These are phyloP conservation scores for Boehmeria nivea DNA, from an alignment of 306 rosid genomes.

Conservation along the genomic window DNA sequence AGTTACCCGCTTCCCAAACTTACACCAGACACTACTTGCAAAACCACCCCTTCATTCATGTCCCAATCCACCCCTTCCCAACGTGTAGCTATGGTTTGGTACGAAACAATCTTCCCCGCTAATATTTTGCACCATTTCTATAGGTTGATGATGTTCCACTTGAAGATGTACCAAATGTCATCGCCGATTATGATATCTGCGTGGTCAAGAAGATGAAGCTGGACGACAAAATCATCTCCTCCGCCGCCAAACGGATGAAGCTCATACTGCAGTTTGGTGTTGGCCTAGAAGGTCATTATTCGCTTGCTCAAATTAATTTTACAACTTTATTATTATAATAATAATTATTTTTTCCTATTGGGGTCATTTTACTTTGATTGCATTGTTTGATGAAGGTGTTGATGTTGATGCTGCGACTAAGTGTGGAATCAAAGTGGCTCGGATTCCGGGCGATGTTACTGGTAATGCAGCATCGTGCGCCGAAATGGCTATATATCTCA, in stretches of 20 bases:
- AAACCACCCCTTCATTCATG: constrained; percentile 58
- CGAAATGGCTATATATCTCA: constrained; percentile 86
- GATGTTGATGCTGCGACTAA: constrained; percentile 86
- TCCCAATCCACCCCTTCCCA: constrained; percentile 4
- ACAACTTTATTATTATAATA: too few species aligned
- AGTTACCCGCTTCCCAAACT: constrained; percentile 54
- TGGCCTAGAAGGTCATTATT: constrained; percentile 73
- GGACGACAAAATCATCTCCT: constrained; percentile 51
- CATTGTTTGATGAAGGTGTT: constrained; percentile 53
- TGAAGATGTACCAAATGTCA: constrained; percentile 57
- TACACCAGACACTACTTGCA: constrained; percentile 61
- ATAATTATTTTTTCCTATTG: too few species aligned
- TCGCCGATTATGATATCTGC: constrained; percentile 58
- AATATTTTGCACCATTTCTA: constrained; percentile 4
- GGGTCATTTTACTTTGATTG: too few species aligned
- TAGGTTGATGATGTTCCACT: constrained; percentile 77
- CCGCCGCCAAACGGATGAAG: constrained; percentile 52
- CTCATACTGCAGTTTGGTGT: constrained; percentile 88
- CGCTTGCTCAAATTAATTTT: too few species aligned
- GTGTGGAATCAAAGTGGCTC: constrained; percentile 78
- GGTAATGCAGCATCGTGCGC: constrained; percentile 92
- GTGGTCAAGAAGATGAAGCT: constrained; percentile 54
- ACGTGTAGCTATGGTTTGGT: too few species aligned
- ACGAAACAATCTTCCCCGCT: too few species aligned
- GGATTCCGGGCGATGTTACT: constrained; percentile 57